A percentile compares a stretch with the other conserved stretches of the same genome.
These are phyloP conservation scores for Bjerkandera adusta DNA, from an alignment of 1,284 basidiomycete species.

Conservation along the genomic window DNA sequence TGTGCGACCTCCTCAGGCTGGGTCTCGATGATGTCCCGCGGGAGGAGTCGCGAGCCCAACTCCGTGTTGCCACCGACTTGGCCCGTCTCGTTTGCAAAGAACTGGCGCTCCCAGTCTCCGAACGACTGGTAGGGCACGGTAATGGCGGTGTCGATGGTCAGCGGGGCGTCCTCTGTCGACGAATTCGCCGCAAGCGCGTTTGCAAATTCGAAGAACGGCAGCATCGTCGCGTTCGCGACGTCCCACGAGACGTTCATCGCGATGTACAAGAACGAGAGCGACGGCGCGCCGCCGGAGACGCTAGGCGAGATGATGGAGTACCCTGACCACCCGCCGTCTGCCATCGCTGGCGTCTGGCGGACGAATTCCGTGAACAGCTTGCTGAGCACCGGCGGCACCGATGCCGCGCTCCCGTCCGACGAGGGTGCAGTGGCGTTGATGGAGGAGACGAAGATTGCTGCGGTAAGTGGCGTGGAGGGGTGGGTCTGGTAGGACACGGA, in stretches of 20 bases:
- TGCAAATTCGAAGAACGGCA: slow-evolving; percentile 30
- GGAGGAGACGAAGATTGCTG: slow-evolving; percentile 24
- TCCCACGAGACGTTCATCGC: slow-evolving; percentile 34
- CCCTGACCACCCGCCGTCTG: slow-evolving; percentile 24
- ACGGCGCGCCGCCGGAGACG: slow-evolving; percentile 6
- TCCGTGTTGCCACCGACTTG: slow-evolving; percentile 23
- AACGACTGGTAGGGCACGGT: slow-evolving; percentile 25
- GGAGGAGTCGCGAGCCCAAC: slow-evolving; percentile 36
- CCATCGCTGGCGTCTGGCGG: slow-evolving; percentile 20
- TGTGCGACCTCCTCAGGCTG: slow-evolving; percentile 29
- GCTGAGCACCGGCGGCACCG: slow-evolving; percentile 9
- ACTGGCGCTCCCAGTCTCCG: slow-evolving; percentile 24
- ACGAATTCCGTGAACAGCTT: slow-evolving; percentile 21
- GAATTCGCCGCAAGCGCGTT: slow-evolving; percentile 21
- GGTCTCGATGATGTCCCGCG: slow-evolving; percentile 29
- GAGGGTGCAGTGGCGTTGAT: slow-evolving; percentile 12
- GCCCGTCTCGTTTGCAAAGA: slow-evolving; percentile 11
- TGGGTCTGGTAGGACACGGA: slow-evolving; percentile 38
- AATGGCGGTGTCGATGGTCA: slow-evolving; percentile 16
- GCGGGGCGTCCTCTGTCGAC: slow-evolving; percentile 13
- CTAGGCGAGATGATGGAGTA: slow-evolving; percentile 12
- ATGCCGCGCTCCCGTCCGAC: slow-evolving; percentile 6
- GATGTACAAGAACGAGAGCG: slow-evolving; percentile 22
- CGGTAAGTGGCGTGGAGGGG: slow-evolving; percentile 29
- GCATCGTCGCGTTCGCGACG: slow-evolving; percentile 30